Base-by-base conservation (phyloP, 2,329 filamentous ascomycete species). In the Coniochaeta prunicola region DNA sequence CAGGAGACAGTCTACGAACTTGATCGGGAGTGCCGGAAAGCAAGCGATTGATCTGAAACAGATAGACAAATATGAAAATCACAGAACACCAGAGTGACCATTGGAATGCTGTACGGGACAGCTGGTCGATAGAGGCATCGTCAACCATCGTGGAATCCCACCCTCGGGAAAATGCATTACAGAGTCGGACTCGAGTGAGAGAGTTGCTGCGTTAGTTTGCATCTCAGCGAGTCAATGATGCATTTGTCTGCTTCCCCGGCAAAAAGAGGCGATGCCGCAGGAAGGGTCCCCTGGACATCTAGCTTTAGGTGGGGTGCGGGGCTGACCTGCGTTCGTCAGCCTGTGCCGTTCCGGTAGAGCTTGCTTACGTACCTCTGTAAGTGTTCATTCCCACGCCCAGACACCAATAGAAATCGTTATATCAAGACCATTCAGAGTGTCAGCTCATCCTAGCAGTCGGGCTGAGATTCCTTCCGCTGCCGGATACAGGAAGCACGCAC, bases 1-100 rank as follows among this genome's bases (percentile, higher is more conserved):
- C 61, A 53, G 68, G 69, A 36, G 45, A 50, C 24, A 50, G 45
- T 30, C 45, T 26, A 4, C 45, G 45, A 68, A 64, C 60, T 70
- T 67, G 31, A 61, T 66, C 53, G 69, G 69, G 59, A 73, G 71
- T 1, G 69, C 68, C 7, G 76, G 76, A 10, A 73, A 78, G 68
- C 53, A 69, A 66, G 53, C 63, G 65, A 60, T 79, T 77, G 58
- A 76, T 63, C 40, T 70, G 68, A 53, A 70, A 67, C 6, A 77
- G 63, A 58, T 74, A 76, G 24, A 71, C n/a, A 15, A 66, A n/a
- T 28, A 69, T 28, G 4, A 71, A 10, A 21, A 36, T 50, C 58
- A 59, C 24, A 64, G 21, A 12, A 59, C 57, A 45, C 40, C 40
- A 45, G 40, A 45, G 10, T 13, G 21, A 10, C 40, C 40, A 45